Evolutionary conservation across 2,329 filamentous ascomycete genomes (phyloP), one percentile per base, ranked within the genome.

Genomic region (Elsinoe batatas): DNA sequence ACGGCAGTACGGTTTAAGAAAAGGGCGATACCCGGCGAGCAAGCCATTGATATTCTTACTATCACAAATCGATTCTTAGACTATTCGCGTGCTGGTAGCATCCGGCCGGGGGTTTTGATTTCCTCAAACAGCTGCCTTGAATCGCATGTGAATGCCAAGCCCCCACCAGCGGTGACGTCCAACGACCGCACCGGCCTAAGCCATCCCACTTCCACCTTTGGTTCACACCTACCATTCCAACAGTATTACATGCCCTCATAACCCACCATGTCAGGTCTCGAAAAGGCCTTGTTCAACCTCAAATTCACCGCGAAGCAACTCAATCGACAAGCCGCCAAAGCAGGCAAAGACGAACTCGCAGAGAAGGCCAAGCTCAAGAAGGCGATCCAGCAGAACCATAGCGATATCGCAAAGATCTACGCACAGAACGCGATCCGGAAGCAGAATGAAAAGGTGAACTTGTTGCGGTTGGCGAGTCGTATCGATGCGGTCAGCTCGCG

Each of bases 301-400:
- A 82, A 82, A 73, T 81, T 83, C 71, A 83, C 80, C 33, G 76
- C 79, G 53, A 83, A 82, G 67, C 79, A 81, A 69, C 75, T 83
- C 55, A 82, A 81, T 64, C 71, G 80, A 60, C 79, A 83, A 72
- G 77, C 80, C 15, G 75, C 76, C 49, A 82, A 82, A 67, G 79
- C 80, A 26, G 76, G 74, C 57, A 82, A 82, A 64, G 79, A 81
- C 65, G 79, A 83, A 64, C 76, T 76, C 60, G 69, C 75, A 1
- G 80, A 83, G 71, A 80, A 82, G 65, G 73, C 77, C 57, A 82
- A 82, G 66, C 68, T 83, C 56, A 81, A 82, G 68, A 82, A 82
- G 73, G 80, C 79, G 30, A 80, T 83, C 68, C 77, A 80, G 66
- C 74, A 79, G 68, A 75, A 75, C 60, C 78, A 82, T 65, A 70